A percentile compares a stretch with the other conserved stretches of the same genome.
These are phyloP conservation scores for Blastocrithidia nonstop DNA, from an alignment of 208 protist species.

Conservation along the genomic window DNA sequence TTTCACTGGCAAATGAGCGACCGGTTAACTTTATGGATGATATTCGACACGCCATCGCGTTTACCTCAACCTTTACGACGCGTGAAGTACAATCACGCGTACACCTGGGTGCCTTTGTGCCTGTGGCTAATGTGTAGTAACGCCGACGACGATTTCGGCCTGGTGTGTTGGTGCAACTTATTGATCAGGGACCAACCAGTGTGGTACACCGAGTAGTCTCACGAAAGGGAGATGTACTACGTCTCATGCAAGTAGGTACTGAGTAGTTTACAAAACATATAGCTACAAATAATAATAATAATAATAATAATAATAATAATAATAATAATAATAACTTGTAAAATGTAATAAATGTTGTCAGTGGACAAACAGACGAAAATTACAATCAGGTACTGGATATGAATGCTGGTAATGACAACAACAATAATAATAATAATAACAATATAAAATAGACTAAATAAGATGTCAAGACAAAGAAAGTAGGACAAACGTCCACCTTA, in stretches of 20 bases:
- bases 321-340: too few relatives aligned
- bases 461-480: too few relatives aligned
- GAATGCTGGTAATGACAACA: too few relatives aligned
- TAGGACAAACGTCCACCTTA: too few relatives aligned
- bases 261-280: too few relatives aligned
- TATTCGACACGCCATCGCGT: slow-evolving; percentile 41
- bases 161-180: slow-evolving; percentile 31
- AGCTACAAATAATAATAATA: too few relatives aligned
- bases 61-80: slow-evolving; percentile 21
- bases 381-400: too few relatives aligned
- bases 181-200: background rate
- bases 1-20: slow-evolving; percentile 58
- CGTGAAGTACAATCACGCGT: slow-evolving; percentile 9
- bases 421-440: too few relatives aligned
- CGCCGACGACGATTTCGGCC: slow-evolving; percentile 25
- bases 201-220: slow-evolving; percentile 5
- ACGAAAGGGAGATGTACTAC: slow-evolving; percentile 5
- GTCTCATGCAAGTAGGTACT: slow-evolving; percentile 1
- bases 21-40: slow-evolving; percentile 57
- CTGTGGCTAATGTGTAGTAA: slow-evolving; percentile 28
- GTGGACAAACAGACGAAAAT: too few relatives aligned
- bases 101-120: slow-evolving; percentile 39
- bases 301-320: too few relatives aligned
- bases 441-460: too few relatives aligned
- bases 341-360: too few relatives aligned